Evolutionary conservation across 208 protist species (phyloP).

Genomic region (Acanthamoeba castellanii): DNA sequence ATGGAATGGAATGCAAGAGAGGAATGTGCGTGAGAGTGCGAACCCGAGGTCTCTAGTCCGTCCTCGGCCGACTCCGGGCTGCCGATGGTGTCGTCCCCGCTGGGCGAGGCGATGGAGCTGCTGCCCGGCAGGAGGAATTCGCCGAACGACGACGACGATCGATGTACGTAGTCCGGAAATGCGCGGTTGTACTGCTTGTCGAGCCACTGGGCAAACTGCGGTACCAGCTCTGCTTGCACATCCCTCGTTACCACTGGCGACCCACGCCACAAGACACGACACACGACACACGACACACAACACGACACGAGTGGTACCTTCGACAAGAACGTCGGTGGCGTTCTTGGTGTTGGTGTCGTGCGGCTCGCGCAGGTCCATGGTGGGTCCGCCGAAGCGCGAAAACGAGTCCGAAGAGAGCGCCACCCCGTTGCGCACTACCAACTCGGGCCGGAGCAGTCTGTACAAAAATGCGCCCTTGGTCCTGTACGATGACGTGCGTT

Average conservation of each 20-base stretch:
- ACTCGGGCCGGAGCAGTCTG: conserved; percentile 42
- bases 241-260: background rate
- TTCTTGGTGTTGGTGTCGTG: conserved; percentile 50
- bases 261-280: background rate
- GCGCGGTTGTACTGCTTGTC: conserved; percentile 49
- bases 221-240: conserved; percentile 30
- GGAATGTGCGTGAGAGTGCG: background rate
- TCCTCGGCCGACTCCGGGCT: background rate
- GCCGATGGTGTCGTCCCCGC: background rate
- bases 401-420: conserved; percentile 65
- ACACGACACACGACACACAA: no score
- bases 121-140: conserved; percentile 34
- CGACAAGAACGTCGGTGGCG: conserved; percentile 40
- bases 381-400: conserved; percentile 31
- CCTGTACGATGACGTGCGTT: background rate
- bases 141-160: conserved; percentile 30
- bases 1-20: background rate
- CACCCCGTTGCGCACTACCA: conserved; percentile 18
- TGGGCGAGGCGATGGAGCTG: background rate
- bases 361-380: background rate
- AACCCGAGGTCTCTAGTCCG: background rate
- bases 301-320: background rate
- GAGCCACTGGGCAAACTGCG: conserved; percentile 50
- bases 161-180: background rate
- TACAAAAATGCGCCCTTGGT: conserved; percentile 46